A percentile compares a stretch with the other conserved stretches of the same genome.
These are phyloP conservation scores for Anacardium occidentale DNA, from an alignment of 345 rosid genomes.

Conservation along the genomic window DNA sequence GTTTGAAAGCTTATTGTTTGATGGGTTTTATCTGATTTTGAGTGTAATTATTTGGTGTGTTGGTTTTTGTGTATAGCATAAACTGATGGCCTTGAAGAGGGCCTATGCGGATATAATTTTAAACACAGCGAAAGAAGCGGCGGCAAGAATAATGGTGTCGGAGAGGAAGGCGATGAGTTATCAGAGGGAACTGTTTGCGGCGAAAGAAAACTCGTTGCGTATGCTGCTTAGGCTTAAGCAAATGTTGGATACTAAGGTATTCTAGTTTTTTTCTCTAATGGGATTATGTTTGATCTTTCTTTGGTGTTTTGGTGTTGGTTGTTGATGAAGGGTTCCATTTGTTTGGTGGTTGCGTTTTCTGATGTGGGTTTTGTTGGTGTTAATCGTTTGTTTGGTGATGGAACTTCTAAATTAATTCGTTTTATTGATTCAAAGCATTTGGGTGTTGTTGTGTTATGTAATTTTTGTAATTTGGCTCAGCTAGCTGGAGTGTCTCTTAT, in stretches of 20 bases:
- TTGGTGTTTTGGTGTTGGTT: background rate
- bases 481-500: constrained; percentile 3
- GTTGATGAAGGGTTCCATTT: background rate
- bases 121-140: constrained; percentile 89
- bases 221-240: constrained; percentile 79
- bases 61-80: constrained; percentile 39
- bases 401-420: background rate
- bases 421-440: background rate
- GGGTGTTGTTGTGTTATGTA: background rate
- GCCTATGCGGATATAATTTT: constrained; percentile 91
- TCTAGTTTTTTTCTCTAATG: background rate
- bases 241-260: constrained; percentile 82
- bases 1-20: constrained; percentile 8
- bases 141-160: constrained; percentile 77
- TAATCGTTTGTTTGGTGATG: background rate
- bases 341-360: constrained; percentile 11
- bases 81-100: constrained; percentile 80
- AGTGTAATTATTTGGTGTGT: constrained; percentile 18
- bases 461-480: background rate
- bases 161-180: constrained; percentile 69
- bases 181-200: constrained; percentile 63
- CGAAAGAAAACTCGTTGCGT: constrained; percentile 73
- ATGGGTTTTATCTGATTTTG: constrained; percentile 24
- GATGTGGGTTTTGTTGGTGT: constrained; percentile 13
- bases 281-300: constrained; percentile 9